Base-by-base conservation (phyloP, 164 flowering plant genomes). In the Tetrastigma voinierianum region DNA sequence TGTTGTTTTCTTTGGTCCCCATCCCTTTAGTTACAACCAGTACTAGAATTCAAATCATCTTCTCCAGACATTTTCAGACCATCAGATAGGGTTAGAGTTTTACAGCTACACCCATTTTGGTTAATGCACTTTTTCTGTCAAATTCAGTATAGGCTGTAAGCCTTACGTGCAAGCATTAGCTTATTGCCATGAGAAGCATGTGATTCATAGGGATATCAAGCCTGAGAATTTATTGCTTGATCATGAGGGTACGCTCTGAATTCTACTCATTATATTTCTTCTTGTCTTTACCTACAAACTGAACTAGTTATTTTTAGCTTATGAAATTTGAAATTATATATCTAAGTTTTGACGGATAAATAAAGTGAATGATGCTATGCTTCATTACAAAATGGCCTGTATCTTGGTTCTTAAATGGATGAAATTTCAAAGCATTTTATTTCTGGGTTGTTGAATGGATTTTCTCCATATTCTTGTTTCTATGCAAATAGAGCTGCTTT, bases 151-250 rank as follows among this genome's bases (percentile, higher is more conserved):
- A 87, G n/a, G n/a, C 93, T 66, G 84, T 94, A 11, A 88, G 97
- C 73, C 86, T 96, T 25, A 73, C 98, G n/a, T n/a, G 0, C 78
- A 80, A 59, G 99, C 99, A 7, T 75, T 96, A 80, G 86, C 86
- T 1, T 93, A 96, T 59, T 93, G 98, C 72, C 99, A 96, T 62
- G 86, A 83, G 78, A 89, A 93, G 74, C 65, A 91, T 78, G 92
- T 96, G n/a, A 93, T 93, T 79, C 99, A 96, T 59, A 81, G 99
- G 68, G 99, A 96, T 58, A 96, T 93, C 67, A 96, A 96, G 81
- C 99, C 99, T 0, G 99, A 96, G 75, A 96, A 96, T 66, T 74
- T 96, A 80, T 75, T 96, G 79, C 87, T 96, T 51, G 99, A 93
- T 84, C 87, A 87, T 66, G 86, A 89, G 97, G 97, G 99, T 90